phyloP scores from a whole-genome alignment of 2,329 filamentous ascomycete genomes.

The Nothophaeocryptopus gaeumannii region DNA sequence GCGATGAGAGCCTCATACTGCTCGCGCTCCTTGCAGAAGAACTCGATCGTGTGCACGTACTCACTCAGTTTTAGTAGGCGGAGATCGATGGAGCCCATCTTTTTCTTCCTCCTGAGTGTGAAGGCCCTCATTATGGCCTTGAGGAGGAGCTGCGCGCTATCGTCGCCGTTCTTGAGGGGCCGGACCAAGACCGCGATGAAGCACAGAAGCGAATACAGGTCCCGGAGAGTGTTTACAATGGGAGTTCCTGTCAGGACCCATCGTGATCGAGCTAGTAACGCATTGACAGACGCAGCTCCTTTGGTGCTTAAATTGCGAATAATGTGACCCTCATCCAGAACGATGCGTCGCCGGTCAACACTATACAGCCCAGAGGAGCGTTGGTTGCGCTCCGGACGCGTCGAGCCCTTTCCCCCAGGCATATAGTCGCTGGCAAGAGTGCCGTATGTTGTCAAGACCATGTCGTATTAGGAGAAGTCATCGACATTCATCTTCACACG shows the following conservation, averaged over 20 bases:
- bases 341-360: conserved; percentile 71
- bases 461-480: conserved; percentile 65
- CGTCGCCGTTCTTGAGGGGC: conserved; percentile 60
- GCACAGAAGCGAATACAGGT: conserved; percentile 74
- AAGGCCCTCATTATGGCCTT: conserved; percentile 77
- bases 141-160: conserved; percentile 60
- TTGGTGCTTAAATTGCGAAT: conserved; percentile 77
- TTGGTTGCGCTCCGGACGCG: conserved; percentile 23
- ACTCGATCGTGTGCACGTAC: conserved; percentile 71
- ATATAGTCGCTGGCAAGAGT: conserved; percentile 67
- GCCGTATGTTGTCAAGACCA: conserved; percentile 83
- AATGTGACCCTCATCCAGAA: conserved; percentile 79
- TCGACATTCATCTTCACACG: conserved; percentile 54
- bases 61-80: conserved; percentile 74
- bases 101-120: conserved; percentile 77
- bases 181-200: conserved; percentile 71
- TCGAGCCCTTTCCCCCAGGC: conserved; percentile 37
- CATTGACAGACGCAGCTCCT: conserved; percentile 64
- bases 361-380: conserved; percentile 57
- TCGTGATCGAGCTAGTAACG: conserved; percentile 65
- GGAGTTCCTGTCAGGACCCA: conserved; percentile 73
- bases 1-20: conserved; percentile 74
- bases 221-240: conserved; percentile 66
- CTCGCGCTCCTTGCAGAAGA: conserved; percentile 68
- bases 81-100: conserved; percentile 83